phyloP scores from a whole-genome alignment of 306 rosid species.

The Dalbergia cochinchinensis region DNA sequence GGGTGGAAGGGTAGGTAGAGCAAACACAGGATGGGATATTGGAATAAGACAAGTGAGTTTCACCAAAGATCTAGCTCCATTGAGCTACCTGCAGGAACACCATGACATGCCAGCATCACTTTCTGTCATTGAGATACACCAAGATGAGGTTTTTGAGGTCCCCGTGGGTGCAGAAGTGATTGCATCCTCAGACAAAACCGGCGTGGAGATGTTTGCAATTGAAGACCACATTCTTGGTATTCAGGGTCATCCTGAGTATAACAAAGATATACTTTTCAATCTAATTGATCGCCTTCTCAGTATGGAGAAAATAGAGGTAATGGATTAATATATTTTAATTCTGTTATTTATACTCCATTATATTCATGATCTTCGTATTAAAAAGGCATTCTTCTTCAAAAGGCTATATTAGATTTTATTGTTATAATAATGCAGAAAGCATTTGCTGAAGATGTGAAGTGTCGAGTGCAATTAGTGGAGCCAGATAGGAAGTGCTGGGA shows the following conservation, averaged over 20 bases:
- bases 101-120: constrained; percentile 54
- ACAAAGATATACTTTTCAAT: constrained; percentile 62
- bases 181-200: constrained; percentile 70
- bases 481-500: constrained; percentile 65
- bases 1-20: constrained; percentile 73
- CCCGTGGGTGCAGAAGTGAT: constrained; percentile 70
- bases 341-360: background rate
- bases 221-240: constrained; percentile 69
- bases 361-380: background rate
- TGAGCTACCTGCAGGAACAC: constrained; percentile 32
- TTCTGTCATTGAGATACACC: constrained; percentile 67
- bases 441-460: constrained; percentile 63
- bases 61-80: constrained; percentile 45
- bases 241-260: constrained; percentile 81
- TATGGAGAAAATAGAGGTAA: constrained; percentile 60
- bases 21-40: constrained; percentile 73
- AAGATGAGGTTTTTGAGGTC: constrained; percentile 75
- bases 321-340: background rate
- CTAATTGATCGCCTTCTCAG: constrained; percentile 66
- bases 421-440: constrained; percentile 47
- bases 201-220: constrained; percentile 73
- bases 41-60: constrained; percentile 65
- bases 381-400: background rate
- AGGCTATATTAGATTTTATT: background rate
- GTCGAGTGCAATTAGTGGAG: constrained; percentile 52